Evolutionary conservation across 2,329 filamentous ascomycete genomes (phyloP), one percentile per base, ranked within the genome.

Genomic region (Hypoxylon sp.): DNA sequence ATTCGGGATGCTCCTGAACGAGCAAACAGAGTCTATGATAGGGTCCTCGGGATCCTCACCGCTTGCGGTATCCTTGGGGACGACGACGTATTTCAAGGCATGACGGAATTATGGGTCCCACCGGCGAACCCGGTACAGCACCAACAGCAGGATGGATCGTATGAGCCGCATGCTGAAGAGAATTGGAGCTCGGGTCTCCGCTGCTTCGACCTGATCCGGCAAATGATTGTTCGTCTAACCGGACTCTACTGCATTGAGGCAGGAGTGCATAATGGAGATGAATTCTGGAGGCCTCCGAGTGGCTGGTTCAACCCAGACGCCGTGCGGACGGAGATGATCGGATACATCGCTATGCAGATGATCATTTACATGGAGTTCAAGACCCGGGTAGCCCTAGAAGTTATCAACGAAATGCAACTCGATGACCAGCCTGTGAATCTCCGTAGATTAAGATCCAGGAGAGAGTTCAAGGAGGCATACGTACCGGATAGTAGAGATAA

Each of bases 241-340:
- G 44, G 65, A 0, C 7, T 4, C 8, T 72, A 72, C 46, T 67
- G 59, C 44, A 1, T 3, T 1, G 22, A 42, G 6, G 66, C 70
- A 6, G 17, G 51, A 2, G 2, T 2, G 1, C 44, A 64, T 48
- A 27, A 68, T n/a, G 6, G 1, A 0, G 3, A 0, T 1, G 17
- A 5, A 0, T 64, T 75, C 31, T 75, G 66, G 67, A 25, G 0
- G 1, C 11, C 63, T 3, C 25, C 61, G 3, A 13, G 20, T 0
- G 73, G 72, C 3, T 75, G 55, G 62, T 72, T 75, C 17, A 69
- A 73, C 27, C 44, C 63, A 11, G 74, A 75, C n/a, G 35, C 58
- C 3, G 69, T 74, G 40, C 70, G 74, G 2, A n/a, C 57, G 2
- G 64, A 71, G 17, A 74, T 75, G 73, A 71, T 72, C 7, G 73